Evolutionary conservation across 2,329 filamentous ascomycete species (phyloP).

Genomic region (Aspergillus intermedius): DNA sequence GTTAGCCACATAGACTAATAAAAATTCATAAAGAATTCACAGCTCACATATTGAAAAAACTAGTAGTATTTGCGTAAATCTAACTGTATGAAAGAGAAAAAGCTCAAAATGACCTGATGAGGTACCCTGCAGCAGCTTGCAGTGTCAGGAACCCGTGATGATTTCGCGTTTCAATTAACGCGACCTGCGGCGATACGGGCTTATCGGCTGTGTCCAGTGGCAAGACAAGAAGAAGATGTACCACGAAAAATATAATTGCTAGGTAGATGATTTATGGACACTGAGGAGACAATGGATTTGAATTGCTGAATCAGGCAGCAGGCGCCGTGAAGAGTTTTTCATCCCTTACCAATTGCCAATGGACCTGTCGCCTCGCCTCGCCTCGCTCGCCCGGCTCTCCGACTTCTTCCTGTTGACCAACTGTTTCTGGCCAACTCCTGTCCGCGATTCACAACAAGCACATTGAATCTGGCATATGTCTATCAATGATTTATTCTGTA

Average conservation of each 20-base stretch:
- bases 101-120: neutral
- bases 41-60: neutral
- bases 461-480: neutral
- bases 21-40: neutral
- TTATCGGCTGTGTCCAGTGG: conserved; percentile 8
- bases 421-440: neutral
- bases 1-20: neutral
- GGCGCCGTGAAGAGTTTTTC: conserved; percentile 5
- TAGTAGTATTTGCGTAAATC: neutral
- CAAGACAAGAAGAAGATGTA: neutral
- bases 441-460: neutral
- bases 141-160: conserved; percentile 28
- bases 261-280: neutral
- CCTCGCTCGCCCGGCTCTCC: neutral
- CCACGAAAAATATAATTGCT: neutral
- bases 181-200: conserved; percentile 11
- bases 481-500: neutral
- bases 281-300: neutral
- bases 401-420: neutral
- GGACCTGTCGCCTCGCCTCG: neutral
- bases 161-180: conserved; percentile 40
- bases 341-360: conserved; percentile 1
- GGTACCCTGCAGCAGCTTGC: neutral
- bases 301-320: neutral
- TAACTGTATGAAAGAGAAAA: neutral